A percentile compares a stretch with the other conserved stretches of the same genome.
Evolutionary conservation across 306 rosid genomes (phyloP).

Genomic region (Glycine soja): DNA sequence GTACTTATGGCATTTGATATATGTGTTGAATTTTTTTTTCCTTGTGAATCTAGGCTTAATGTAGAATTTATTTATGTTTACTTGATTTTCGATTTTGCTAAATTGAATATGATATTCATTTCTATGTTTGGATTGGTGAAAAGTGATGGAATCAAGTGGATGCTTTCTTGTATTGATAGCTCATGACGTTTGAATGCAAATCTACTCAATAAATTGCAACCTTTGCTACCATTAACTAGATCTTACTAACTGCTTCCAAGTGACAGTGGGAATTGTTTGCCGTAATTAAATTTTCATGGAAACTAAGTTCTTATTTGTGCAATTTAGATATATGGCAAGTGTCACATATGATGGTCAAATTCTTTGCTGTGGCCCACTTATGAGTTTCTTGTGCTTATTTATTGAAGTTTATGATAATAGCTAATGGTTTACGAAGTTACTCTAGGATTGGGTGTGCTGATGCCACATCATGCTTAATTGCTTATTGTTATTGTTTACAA

Average conservation of each 20-base stretch:
- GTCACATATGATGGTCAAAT: not conserved
- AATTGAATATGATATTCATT: not conserved
- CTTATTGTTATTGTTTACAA: conserved; percentile 11
- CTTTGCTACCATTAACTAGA: conserved; percentile 3
- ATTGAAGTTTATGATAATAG: not conserved
- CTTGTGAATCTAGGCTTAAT: not conserved
- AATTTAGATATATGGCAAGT: not conserved
- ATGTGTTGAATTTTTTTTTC: not conserved
- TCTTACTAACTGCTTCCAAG: not conserved
- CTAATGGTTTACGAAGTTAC: not conserved
- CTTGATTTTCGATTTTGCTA: conserved; percentile 27
- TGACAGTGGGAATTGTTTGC: conserved; percentile 15
- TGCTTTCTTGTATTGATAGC: not conserved
- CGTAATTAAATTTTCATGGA: not conserved
- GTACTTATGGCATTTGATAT: not conserved
- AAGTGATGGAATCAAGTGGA: not conserved
- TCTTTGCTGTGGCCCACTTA: not conserved
- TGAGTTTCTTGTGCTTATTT: not conserved
- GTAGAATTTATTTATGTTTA: not conserved
- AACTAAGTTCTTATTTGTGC: not conserved
- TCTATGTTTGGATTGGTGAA: conserved; percentile 19
- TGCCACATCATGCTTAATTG: conserved; percentile 18
- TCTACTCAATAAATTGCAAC: not conserved
- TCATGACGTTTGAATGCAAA: not conserved
- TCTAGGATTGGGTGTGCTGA: not conserved